phyloP scores from a whole-genome alignment of 1,139 yeast genomes.

The Yamadazyma taylorii region DNA sequence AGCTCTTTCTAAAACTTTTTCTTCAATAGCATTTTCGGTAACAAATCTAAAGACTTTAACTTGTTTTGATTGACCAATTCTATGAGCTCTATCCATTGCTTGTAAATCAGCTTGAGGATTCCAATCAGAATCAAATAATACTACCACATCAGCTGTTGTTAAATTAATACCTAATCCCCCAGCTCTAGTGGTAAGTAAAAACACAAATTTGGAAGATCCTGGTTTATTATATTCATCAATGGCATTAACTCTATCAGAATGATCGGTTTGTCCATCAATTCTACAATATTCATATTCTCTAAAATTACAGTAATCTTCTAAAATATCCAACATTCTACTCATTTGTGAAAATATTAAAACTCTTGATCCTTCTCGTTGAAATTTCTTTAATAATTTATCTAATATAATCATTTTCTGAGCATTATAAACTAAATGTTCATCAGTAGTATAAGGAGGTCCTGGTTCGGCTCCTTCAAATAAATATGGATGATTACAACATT shows the following conservation, averaged over 20 bases:
- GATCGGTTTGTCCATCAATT: constrained; percentile 82
- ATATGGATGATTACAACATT: constrained; percentile 83
- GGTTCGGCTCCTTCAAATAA: constrained; percentile 86
- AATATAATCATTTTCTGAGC: constrained; percentile 72
- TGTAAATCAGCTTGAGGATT: constrained; percentile 86
- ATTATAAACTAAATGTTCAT: constrained; percentile 74
- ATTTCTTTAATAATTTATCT: constrained; percentile 63
- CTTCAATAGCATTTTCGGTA: constrained; percentile 80
- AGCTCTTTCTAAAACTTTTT: constrained; percentile 76
- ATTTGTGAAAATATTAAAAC: constrained; percentile 79
- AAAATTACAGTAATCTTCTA: constrained; percentile 75
- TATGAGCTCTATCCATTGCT: constrained; percentile 87
- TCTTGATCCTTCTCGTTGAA: constrained; percentile 67
- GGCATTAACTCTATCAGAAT: constrained; percentile 70
- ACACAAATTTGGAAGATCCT: constrained; percentile 65
- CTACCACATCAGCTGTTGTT: constrained; percentile 73
- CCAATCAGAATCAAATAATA: constrained; percentile 80
- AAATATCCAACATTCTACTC: constrained; percentile 76
- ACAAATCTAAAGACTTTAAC: constrained; percentile 75
- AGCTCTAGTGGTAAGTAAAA: constrained; percentile 75
- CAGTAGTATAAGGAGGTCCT: constrained; percentile 83
- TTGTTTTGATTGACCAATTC: constrained; percentile 84
- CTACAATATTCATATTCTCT: constrained; percentile 70
- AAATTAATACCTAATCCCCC: constrained; percentile 87
- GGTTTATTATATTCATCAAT: constrained; percentile 78